Percentiles rank a stretch among this genome's conserved stretches.
phyloP scores from a whole-genome alignment of 2,329 filamentous ascomycete species.

The Emericellopsis cladophorae region DNA sequence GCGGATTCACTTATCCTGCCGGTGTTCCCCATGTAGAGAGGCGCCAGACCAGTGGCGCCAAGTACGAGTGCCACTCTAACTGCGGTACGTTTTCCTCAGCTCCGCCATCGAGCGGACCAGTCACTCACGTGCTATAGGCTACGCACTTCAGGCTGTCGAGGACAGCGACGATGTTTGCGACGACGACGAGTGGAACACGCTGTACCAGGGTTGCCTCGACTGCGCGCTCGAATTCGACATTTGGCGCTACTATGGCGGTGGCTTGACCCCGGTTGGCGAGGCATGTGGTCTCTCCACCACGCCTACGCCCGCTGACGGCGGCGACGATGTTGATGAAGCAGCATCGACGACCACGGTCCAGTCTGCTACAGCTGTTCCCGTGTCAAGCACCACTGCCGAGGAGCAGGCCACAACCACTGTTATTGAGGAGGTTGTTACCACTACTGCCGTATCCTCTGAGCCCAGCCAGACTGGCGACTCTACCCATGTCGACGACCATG shows the following conservation, averaged over 20 bases:
- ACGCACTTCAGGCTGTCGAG: constrained; percentile 13
- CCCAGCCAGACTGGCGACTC: neutral
- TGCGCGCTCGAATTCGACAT: constrained; percentile 29
- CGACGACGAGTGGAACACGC: constrained; percentile 22
- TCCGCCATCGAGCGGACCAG: neutral
- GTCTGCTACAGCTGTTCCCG: constrained; percentile 1
- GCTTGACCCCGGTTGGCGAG: constrained; percentile 21
- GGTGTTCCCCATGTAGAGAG: constrained; percentile 18
- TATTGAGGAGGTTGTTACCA: constrained; percentile 2
- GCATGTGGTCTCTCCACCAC: constrained; percentile 17
- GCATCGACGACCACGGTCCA: constrained; percentile 3
- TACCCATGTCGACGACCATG: neutral
- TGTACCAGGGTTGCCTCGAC: constrained; percentile 29
- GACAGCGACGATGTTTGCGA: constrained; percentile 14
- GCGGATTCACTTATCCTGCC: constrained; percentile 14
- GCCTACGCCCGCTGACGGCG: constrained; percentile 7
- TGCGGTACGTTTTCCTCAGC: constrained; percentile 26
- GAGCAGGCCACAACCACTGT: constrained; percentile 3
- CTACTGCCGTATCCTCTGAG: constrained; percentile 1
- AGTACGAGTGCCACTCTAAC: constrained; percentile 34
- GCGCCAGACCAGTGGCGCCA: constrained; percentile 24
- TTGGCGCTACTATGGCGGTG: constrained; percentile 27
- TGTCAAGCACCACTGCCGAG: constrained; percentile 5
- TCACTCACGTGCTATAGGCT: constrained; percentile 9
- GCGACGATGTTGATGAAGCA: constrained; percentile 3